These are phyloP conservation scores for Ascochyta pisi DNA, from an alignment of 2,329 filamentous ascomycete species.

Conservation along the genomic window DNA sequence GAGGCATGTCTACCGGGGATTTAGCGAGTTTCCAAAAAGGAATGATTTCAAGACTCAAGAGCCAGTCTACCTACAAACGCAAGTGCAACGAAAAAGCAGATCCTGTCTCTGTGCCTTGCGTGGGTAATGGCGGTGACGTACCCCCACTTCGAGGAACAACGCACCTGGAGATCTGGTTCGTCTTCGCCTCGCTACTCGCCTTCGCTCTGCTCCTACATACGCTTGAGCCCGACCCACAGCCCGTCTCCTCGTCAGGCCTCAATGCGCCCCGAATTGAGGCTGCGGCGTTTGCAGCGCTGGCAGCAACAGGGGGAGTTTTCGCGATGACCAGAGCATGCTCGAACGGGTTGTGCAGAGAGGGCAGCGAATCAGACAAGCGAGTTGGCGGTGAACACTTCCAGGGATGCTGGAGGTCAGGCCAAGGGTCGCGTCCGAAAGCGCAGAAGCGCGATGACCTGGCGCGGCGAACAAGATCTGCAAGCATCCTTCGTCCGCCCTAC, in stretches of 20 bases:
- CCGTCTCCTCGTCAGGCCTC: conserved; percentile 36
- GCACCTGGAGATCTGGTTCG: conserved; percentile 28
- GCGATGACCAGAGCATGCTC: conserved; percentile 29
- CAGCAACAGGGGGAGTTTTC: conserved; percentile 29
- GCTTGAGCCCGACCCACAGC: conserved; percentile 37
- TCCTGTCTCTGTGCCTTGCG: conserved; percentile 22
- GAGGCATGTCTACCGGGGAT: conserved; percentile 37
- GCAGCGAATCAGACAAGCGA: conserved; percentile 45
- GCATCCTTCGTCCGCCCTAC: conserved; percentile 41
- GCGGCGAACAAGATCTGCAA: conserved; percentile 51
- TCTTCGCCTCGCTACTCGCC: conserved; percentile 32
- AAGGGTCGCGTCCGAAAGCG: conserved; percentile 38
- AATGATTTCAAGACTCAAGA: conserved; percentile 36
- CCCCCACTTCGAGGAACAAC: conserved; percentile 34
- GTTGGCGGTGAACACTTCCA: conserved; percentile 48
- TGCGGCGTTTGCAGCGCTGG: conserved; percentile 33
- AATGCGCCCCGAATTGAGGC: conserved; percentile 39
- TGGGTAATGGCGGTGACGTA: conserved; percentile 43
- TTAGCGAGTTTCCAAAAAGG: conserved; percentile 38
- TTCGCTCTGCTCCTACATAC: conserved; percentile 30
- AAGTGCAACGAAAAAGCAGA: conserved; percentile 40
- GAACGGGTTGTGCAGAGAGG: conserved; percentile 27
- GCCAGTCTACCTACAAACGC: conserved; percentile 19
- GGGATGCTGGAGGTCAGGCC: conserved; percentile 42
- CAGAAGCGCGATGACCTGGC: conserved; percentile 50